A percentile compares a stretch with the other conserved stretches of the same genome.
Conservation (phyloP, 1,284 basidiomycete genomes). For the Exobasidium cylindrosporum region DNA sequence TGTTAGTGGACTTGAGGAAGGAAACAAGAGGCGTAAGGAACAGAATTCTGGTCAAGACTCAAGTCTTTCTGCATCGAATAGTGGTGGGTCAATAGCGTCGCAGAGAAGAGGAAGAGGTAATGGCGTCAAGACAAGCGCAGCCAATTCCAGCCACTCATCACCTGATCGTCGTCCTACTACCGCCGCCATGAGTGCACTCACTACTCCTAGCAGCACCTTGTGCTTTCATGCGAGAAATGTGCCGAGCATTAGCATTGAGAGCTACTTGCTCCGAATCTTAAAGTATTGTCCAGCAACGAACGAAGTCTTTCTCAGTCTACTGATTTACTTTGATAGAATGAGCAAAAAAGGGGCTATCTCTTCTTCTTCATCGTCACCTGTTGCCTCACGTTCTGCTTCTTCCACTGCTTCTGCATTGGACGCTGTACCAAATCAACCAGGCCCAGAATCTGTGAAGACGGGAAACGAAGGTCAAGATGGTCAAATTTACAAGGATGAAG, state of each 20-base stretch:
- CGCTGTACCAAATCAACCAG: too few relatives aligned
- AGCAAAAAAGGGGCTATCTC: constrained; percentile 61
- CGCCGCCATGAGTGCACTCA: constrained; percentile 74
- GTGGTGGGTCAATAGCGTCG: background rate
- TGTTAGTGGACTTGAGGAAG: constrained; percentile 17
- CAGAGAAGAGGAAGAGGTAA: constrained; percentile 2
- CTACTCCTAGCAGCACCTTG: constrained; percentile 75
- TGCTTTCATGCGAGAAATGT: constrained; percentile 95
- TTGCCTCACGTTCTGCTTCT: too few relatives aligned
- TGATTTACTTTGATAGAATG: constrained; percentile 93
- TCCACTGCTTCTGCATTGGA: too few relatives aligned
- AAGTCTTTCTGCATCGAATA: background rate
- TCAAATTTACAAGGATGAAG: constrained; percentile 3
- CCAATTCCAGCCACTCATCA: background rate
- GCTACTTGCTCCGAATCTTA: constrained; percentile 88
- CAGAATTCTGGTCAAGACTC: constrained; percentile 1
- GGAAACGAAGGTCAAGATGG: background rate
- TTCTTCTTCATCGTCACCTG: background rate
- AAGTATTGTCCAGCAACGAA: constrained; percentile 98
- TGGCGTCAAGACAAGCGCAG: background rate
- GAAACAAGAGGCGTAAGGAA: background rate
- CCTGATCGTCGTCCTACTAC: constrained; percentile 60
- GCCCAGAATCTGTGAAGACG: background rate
- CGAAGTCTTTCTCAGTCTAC: constrained; percentile 87
- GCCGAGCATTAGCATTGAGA: constrained; percentile 89